phyloP scores from a whole-genome alignment of 176 grass and related monocot genomes.

The Triticum aestivum region DNA sequence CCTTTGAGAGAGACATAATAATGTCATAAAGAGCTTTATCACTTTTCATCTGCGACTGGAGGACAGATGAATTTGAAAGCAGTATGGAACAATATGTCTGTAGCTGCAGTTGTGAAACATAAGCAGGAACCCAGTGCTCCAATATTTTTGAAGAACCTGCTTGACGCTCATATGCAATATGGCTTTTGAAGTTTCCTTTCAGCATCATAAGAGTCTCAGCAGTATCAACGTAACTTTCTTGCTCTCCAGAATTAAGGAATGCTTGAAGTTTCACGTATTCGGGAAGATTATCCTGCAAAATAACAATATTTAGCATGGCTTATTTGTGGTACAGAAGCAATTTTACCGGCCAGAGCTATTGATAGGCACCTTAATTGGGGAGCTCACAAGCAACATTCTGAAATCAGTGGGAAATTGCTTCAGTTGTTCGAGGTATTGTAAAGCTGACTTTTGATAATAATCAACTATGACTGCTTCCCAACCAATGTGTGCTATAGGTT shows the following conservation, averaged over 20 bases:
- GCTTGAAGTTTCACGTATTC: constrained; percentile 63
- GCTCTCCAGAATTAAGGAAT: constrained; percentile 57
- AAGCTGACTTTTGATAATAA: constrained; percentile 52
- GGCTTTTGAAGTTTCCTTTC: constrained; percentile 49
- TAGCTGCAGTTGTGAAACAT: constrained; percentile 70
- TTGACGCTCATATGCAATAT: constrained; percentile 70
- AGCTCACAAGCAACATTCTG: constrained; percentile 76
- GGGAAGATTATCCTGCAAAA: constrained; percentile 68
- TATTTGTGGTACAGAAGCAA: constrained; percentile 32
- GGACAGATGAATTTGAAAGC: constrained; percentile 46
- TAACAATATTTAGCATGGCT: constrained; percentile 28
- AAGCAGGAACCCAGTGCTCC: constrained; percentile 89
- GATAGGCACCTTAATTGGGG: constrained; percentile 53
- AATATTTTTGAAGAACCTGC: constrained; percentile 51
- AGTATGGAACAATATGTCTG: constrained; percentile 64
- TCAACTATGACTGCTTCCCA: constrained; percentile 89
- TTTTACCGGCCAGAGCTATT: neutral
- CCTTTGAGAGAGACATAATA: constrained; percentile 67
- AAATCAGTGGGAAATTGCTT: constrained; percentile 61
- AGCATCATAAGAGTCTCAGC: constrained; percentile 43
- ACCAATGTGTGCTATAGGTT: constrained; percentile 46
- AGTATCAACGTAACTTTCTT: constrained; percentile 18
- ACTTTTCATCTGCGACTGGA: constrained; percentile 55
- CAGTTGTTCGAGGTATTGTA: constrained; percentile 56
- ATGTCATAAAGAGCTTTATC: constrained; percentile 53